Conservation (phyloP, 306 rosid genomes). For the Prunus salicina region DNA sequence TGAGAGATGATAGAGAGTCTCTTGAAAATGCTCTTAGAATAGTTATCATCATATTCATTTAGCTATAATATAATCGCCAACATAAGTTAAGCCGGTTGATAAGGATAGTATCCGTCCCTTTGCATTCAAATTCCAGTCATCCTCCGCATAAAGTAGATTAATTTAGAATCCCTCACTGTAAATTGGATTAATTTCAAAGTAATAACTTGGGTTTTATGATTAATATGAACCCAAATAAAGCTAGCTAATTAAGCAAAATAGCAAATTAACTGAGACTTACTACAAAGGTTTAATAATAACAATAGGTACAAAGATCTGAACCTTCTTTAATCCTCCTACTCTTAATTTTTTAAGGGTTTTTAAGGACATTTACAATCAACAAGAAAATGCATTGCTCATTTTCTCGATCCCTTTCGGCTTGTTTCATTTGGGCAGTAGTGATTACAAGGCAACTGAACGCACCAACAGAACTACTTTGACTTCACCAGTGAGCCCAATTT, state of each 20-base stretch:
- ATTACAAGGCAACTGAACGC: neutral
- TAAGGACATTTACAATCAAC: slow-evolving; percentile 33
- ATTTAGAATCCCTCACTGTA: no score
- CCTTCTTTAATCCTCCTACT: slow-evolving; percentile 1
- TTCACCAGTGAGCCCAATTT: neutral
- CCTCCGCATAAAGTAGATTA: no score
- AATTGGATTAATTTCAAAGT: neutral
- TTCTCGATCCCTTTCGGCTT: neutral
- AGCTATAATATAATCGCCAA: no score
- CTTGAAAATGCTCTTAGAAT: no score
- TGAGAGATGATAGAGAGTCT: no score
- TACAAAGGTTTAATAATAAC: neutral
- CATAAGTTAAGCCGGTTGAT: no score
- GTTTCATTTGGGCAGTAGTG: neutral
- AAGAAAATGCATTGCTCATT: neutral
- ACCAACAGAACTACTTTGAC: neutral
- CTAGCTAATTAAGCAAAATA: neutral
- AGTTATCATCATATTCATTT: no score
- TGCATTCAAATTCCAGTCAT: no score
- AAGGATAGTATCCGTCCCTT: no score
- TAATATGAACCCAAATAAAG: neutral
- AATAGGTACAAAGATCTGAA: neutral
- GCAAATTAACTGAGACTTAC: neutral
- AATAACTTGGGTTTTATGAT: neutral
- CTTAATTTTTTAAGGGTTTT: neutral